Base-by-base conservation (phyloP, 306 rosid genomes). In the Malus fusca region DNA sequence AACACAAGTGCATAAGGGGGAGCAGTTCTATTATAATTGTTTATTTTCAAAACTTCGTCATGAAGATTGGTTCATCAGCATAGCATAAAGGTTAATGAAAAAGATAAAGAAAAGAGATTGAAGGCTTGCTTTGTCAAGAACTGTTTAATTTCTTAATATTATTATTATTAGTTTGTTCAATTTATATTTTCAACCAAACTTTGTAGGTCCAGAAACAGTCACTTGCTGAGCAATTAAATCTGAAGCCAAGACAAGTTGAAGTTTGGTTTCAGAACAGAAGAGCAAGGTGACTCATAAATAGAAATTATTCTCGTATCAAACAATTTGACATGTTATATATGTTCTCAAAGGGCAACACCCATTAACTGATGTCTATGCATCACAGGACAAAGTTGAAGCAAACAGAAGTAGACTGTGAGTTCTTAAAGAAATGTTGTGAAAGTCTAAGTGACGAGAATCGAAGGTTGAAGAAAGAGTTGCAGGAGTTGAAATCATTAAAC, bases 191-290 rank as follows among this genome's bases (percentile, higher is more conserved):
- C 44, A 59, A 74, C 42, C 82, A 33, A 64, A 28, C 68, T 66
- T 60, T 82, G 88, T 82, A 93, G 98, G 76, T 77, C 13, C 93
- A 88, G 84, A 93, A 93, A 76, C 84, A 84, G 72, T 46, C 88
- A 68, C 92, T 93, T n/a, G 90, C 96, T 63, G 81, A 81, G 53
- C 84, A 89, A 76, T 87, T 90, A 81, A 89, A 91, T 73, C 78
- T 93, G 82, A 90, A 85, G 67, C 81, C 96, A 0, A 86, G 98
- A 82, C 98, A 93, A 74, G 91, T 93, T 21, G 98, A 93, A 86
- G 98, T 93, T 69, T 93, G 98, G 98, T 93, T 93, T 75, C 98
- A 93, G 77, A 93, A 93, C 85, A 76, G 93, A 76, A 88, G 98
- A 87, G 98, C 98, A 77, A 91, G 98, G 98, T 90, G 61, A 74